These are phyloP conservation scores for Naganishia friedmannii DNA, from an alignment of 768 basidiomycete genomes.

Conservation along the genomic window DNA sequence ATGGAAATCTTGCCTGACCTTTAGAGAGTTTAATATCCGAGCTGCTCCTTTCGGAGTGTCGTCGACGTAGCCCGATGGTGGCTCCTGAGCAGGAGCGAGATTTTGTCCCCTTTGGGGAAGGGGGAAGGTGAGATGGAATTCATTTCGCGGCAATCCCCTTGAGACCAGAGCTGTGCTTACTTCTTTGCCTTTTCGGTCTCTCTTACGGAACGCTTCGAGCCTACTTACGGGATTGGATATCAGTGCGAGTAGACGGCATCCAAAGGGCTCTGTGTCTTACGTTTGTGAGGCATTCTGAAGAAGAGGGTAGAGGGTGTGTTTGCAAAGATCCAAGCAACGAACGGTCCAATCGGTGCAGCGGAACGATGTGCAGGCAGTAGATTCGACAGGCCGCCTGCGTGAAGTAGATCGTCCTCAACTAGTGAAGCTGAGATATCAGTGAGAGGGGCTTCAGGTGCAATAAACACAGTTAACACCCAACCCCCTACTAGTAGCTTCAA, in stretches of 20 bases:
- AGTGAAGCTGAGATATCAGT: no score
- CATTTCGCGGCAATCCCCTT: not conserved
- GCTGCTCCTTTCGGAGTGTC: constrained; percentile 45
- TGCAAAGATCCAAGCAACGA: not conserved
- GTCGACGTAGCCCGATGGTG: constrained; percentile 30
- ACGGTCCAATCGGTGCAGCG: not conserved
- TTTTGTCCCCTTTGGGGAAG: constrained; percentile 1
- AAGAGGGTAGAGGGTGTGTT: not conserved
- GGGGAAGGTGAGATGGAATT: no score
- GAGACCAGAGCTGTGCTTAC: constrained; percentile 29
- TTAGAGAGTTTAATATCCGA: constrained; percentile 41
- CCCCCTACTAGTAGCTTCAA: not conserved
- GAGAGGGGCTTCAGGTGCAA: no score
- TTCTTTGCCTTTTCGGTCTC: constrained; percentile 41
- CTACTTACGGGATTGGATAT: constrained; percentile 18
- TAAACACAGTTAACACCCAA: not conserved
- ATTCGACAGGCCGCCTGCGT: no score
- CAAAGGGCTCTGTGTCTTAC: not conserved
- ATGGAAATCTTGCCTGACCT: constrained; percentile 39
- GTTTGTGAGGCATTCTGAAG: constrained; percentile 23
- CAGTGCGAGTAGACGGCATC: not conserved
- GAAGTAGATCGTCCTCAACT: no score
- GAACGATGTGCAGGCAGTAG: no score
- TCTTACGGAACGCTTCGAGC: constrained; percentile 44
- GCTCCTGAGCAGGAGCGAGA: constrained; percentile 15